Evolutionary conservation across 1,284 basidiomycete species (phyloP).

Genomic region (Puccinia triticina): DNA sequence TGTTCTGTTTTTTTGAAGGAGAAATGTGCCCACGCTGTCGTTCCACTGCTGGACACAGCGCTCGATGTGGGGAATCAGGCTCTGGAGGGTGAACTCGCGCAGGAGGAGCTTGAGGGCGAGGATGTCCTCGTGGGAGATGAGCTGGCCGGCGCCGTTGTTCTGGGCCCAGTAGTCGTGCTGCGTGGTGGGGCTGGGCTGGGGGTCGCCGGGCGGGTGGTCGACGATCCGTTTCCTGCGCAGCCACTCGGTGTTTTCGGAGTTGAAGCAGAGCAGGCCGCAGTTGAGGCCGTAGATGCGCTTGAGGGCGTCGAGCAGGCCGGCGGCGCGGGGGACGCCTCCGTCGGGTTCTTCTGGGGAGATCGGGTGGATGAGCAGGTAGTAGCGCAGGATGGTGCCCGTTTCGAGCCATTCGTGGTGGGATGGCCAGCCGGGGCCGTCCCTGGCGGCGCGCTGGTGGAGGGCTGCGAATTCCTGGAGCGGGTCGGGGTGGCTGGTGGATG

Average conservation of each 20-base stretch:
- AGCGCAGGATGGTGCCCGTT: constrained; percentile 55
- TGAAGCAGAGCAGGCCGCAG: constrained; percentile 58
- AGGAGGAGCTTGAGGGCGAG: constrained; percentile 78
- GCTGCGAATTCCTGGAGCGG: constrained; percentile 57
- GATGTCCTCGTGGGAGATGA: constrained; percentile 71
- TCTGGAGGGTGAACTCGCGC: constrained; percentile 87
- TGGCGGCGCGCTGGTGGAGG: constrained; percentile 55
- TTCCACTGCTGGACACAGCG: constrained; percentile 90
- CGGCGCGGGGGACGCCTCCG: constrained; percentile 51
- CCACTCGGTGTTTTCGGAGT: constrained; percentile 54
- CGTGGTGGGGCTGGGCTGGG: constrained; percentile 3
- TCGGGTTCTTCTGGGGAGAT: constrained; percentile 18
- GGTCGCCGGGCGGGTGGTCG: constrained; percentile 44
- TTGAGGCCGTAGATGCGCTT: constrained; percentile 59
- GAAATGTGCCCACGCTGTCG: constrained; percentile 66
- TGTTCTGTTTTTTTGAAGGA: background rate
- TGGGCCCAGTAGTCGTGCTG: constrained; percentile 1
- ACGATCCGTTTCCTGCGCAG: constrained; percentile 50
- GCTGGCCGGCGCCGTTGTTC: constrained; percentile 19
- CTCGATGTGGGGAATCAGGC: constrained; percentile 94
- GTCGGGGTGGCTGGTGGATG: constrained; percentile 57
- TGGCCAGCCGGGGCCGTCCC: constrained; percentile 50
- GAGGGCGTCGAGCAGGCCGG: constrained; percentile 57
- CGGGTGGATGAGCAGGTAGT: constrained; percentile 58
- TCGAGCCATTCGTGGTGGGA: constrained; percentile 53